phyloP scores from a whole-genome alignment of 352 stramenopile species.

The Lagenidium giganteum region DNA sequence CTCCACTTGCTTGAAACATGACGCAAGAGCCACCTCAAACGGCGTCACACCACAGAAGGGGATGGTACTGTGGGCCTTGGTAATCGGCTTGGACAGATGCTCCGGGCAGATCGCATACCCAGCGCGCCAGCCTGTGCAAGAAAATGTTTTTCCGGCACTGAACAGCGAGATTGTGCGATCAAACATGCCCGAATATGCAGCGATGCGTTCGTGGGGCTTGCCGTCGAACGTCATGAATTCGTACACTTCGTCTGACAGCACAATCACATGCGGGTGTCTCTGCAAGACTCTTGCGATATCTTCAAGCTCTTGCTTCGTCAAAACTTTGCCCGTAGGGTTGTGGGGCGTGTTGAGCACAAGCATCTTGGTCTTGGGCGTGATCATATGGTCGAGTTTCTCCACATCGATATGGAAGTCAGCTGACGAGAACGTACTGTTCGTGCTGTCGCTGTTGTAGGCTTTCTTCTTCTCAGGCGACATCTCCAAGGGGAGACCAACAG shows the following conservation, averaged over 20 bases:
- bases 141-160: slow-evolving; percentile 92
- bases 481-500: slow-evolving; percentile 64
- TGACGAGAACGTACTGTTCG: slow-evolving; percentile 44
- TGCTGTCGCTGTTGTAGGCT: slow-evolving; percentile 28
- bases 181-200: slow-evolving; percentile 75
- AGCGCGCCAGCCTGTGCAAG: slow-evolving; percentile 91
- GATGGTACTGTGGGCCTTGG: slow-evolving; percentile 75
- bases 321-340: slow-evolving; percentile 99
- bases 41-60: slow-evolving; percentile 95
- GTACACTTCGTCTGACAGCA: slow-evolving; percentile 98
- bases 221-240: slow-evolving; percentile 96
- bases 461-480: slow-evolving; percentile 37
- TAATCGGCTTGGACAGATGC: slow-evolving; percentile 55
- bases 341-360: slow-evolving; percentile 98
- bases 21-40: slow-evolving; percentile 91
- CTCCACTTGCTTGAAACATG: slow-evolving; percentile 82
- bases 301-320: slow-evolving; percentile 91
- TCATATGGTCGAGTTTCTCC: slow-evolving; percentile 69
- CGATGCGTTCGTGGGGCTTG: slow-evolving; percentile 60
- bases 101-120: slow-evolving; percentile 73
- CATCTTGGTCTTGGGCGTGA: slow-evolving; percentile 92
- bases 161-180: slow-evolving; percentile 91
- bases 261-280: slow-evolving; percentile 85
- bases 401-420: slow-evolving; percentile 83
- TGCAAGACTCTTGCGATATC: slow-evolving; percentile 83